These are phyloP conservation scores for Westerdykella aurantiaca DNA, from an alignment of 2,329 filamentous ascomycete species.

Conservation along the genomic window DNA sequence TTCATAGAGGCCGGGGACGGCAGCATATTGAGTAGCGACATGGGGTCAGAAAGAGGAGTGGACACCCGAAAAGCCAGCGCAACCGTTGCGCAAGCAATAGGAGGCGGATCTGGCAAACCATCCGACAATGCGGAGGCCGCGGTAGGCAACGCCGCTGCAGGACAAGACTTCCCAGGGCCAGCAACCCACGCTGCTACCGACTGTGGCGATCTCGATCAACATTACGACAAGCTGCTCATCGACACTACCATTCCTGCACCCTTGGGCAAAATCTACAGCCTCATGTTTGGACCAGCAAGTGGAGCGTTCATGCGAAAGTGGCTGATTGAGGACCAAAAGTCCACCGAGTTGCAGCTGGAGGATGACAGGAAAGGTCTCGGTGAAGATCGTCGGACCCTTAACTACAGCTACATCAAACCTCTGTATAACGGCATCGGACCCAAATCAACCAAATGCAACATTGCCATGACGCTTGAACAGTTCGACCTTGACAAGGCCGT, in stretches of 20 bases:
- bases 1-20: conserved; percentile 52
- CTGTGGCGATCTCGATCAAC: conserved; percentile 69
- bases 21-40: conserved; percentile 52
- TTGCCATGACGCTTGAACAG: conserved; percentile 74
- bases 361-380: conserved; percentile 72
- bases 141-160: conserved; percentile 38
- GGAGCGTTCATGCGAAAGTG: conserved; percentile 79
- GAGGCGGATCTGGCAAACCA: conserved; percentile 38
- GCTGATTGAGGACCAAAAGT: conserved; percentile 82
- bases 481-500: conserved; percentile 84
- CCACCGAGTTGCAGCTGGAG: conserved; percentile 77
- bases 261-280: conserved; percentile 81
- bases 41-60: conserved; percentile 43
- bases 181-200: conserved; percentile 75
- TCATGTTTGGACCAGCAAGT: conserved; percentile 80
- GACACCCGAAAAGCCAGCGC: conserved; percentile 69
- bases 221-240: conserved; percentile 79
- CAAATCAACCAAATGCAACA: conserved; percentile 90
- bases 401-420: conserved; percentile 87
- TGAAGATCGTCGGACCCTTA: conserved; percentile 67
- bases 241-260: conserved; percentile 85
- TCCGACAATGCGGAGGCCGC: conserved; percentile 34
- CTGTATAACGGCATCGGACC: conserved; percentile 79
- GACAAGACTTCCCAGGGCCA: conserved; percentile 76
- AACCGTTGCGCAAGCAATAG: conserved; percentile 35